phyloP scores from a whole-genome alignment of 1,284 basidiomycete genomes.

The Cerioporus squamosus region DNA sequence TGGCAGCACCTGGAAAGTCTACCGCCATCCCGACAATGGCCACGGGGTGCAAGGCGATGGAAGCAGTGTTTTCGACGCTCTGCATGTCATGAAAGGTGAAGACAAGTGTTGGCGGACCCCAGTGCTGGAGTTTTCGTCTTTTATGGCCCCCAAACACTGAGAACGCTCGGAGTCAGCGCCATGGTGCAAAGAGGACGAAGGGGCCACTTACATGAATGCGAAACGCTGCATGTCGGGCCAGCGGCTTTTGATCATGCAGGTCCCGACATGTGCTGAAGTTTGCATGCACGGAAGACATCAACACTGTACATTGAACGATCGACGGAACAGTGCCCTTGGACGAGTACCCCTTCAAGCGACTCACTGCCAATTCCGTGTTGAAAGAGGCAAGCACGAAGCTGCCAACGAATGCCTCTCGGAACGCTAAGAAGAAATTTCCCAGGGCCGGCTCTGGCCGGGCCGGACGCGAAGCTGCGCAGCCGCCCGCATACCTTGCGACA shows the following conservation, averaged over 20 bases:
- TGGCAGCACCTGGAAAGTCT: slow-evolving; percentile 61
- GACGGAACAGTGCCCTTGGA: too few relatives aligned
- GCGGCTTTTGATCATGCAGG: too few relatives aligned
- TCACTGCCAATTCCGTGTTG: too few relatives aligned
- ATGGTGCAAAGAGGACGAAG: neutral
- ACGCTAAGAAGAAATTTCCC: too few relatives aligned
- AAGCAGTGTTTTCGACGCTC: neutral
- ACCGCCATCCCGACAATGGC: slow-evolving; percentile 75
- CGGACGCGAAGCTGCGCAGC: too few relatives aligned
- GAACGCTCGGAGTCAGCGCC: neutral
- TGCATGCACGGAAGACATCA: neutral
- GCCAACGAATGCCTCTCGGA: too few relatives aligned
- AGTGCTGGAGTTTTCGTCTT: neutral
- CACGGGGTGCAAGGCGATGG: slow-evolving; percentile 47
- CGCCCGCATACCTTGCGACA: too few relatives aligned
- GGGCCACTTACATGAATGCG: neutral
- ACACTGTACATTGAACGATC: neutral
- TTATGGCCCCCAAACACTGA: neutral
- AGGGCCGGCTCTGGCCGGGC: too few relatives aligned
- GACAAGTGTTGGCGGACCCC: neutral
- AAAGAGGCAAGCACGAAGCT: too few relatives aligned
- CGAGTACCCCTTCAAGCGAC: too few relatives aligned
- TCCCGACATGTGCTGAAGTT: neutral
- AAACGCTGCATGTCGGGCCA: too few relatives aligned
- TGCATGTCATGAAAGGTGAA: neutral